A percentile compares a stretch with the other conserved stretches of the same genome.
Conservation (phyloP, 352 stramenopile genomes). For the Phytophthora cryptogea region DNA sequence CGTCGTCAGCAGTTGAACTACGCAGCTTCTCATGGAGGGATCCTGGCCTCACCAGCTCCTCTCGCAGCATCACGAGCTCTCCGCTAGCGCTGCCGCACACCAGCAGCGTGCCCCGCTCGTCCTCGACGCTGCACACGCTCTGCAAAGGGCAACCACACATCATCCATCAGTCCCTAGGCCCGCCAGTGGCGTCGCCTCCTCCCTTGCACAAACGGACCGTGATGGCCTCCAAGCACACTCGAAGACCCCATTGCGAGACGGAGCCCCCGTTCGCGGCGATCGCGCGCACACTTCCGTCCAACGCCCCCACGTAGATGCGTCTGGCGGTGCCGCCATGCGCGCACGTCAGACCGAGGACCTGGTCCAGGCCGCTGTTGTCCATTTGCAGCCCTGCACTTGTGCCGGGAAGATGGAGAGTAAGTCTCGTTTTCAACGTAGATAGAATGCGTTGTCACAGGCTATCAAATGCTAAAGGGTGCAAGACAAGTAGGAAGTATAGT, state of each 20-base stretch:
- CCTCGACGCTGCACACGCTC: slow-evolving; percentile 41
- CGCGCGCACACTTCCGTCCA: slow-evolving; percentile 35
- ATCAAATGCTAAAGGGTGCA: not conserved
- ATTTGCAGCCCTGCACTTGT: slow-evolving; percentile 22
- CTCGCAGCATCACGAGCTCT: slow-evolving; percentile 53
- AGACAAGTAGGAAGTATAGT: not conserved
- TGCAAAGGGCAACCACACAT: slow-evolving; percentile 22
- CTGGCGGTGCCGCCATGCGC: slow-evolving; percentile 11
- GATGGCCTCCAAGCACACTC: slow-evolving; percentile 26
- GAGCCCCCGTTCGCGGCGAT: slow-evolving; percentile 24
- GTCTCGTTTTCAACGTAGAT: not conserved
- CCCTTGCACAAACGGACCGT: slow-evolving; percentile 27
- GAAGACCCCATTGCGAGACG: slow-evolving; percentile 11
- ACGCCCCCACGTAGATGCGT: slow-evolving; percentile 33
- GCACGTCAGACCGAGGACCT: slow-evolving; percentile 30
- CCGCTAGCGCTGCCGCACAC: slow-evolving; percentile 43
- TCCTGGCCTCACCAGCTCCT: slow-evolving; percentile 33
- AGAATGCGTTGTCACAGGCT: not conserved
- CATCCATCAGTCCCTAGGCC: slow-evolving; percentile 10
- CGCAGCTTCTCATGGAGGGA: not conserved
- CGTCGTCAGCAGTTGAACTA: slow-evolving; percentile 1
- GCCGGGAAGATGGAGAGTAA: too few relatives aligned
- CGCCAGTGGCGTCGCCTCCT: slow-evolving; percentile 4
- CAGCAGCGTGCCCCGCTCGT: slow-evolving; percentile 27
- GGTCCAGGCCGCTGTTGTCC: slow-evolving; percentile 18